phyloP scores from a whole-genome alignment of 805 yeast genomes.

The Candida alai region DNA sequence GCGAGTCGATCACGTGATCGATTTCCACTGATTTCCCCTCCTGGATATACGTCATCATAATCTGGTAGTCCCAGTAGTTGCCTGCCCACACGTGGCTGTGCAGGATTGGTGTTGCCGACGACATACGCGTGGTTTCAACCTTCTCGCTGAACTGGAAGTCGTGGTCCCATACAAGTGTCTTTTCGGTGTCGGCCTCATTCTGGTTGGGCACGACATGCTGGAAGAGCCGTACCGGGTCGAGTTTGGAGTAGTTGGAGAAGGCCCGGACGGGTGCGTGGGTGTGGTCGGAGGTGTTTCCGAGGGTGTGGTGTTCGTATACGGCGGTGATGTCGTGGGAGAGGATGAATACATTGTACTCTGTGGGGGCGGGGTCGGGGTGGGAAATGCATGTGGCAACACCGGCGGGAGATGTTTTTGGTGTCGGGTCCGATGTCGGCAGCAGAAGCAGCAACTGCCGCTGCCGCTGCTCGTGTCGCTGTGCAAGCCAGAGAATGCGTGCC shows the following conservation, averaged over 20 bases:
- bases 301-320: too few species aligned
- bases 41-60: constrained; percentile 18
- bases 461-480: constrained; percentile 27
- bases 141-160: constrained; percentile 71
- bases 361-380: constrained; percentile 4
- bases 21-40: constrained; percentile 3
- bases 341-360: constrained; percentile 12
- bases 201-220: not conserved
- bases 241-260: too few species aligned
- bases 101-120: constrained; percentile 69
- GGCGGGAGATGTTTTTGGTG: too few species aligned
- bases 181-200: not conserved
- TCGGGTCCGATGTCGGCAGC: too few species aligned
- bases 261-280: too few species aligned
- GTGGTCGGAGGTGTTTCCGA: too few species aligned
- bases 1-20: not conserved
- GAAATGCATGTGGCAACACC: too few species aligned
- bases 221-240: too few species aligned
- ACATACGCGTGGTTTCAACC: constrained; percentile 79
- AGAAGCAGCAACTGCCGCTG: constrained; percentile 6
- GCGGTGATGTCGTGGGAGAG: constrained; percentile 2
- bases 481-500: constrained; percentile 34
- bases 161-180: constrained; percentile 48
- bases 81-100: constrained; percentile 70
- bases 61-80: constrained; percentile 68